phyloP scores from a whole-genome alignment of 2,329 filamentous ascomycete genomes.

The Botrytis pseudocinerea region DNA sequence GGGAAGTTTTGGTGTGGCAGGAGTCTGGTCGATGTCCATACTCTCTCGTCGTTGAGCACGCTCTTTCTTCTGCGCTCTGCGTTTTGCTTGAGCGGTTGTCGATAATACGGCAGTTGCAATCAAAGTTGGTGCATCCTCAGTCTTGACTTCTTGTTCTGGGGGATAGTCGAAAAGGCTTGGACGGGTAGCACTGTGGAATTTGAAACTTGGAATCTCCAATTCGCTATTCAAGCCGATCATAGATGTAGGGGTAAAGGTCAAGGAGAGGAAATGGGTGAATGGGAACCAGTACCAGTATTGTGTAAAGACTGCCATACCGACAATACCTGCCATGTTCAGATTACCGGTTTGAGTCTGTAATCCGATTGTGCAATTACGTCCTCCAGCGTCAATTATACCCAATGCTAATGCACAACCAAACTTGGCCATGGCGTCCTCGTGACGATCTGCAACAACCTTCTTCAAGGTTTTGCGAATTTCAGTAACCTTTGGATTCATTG shows the following conservation, averaged over 20 bases:
- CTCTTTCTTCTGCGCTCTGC: slow-evolving; percentile 91
- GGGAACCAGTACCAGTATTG: slow-evolving; percentile 99
- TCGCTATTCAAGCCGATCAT: slow-evolving; percentile 94
- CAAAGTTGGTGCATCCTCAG: slow-evolving; percentile 88
- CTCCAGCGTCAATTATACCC: slow-evolving; percentile 96
- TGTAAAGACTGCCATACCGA: slow-evolving; percentile 96
- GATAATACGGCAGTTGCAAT: slow-evolving; percentile 95
- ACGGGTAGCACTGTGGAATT: slow-evolving; percentile 91
- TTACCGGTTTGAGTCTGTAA: slow-evolving; percentile 97
- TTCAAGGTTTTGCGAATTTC: slow-evolving; percentile 88
- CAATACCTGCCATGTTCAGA: slow-evolving; percentile 96
- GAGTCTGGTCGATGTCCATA: slow-evolving; percentile 88
- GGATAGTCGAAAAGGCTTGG: slow-evolving; percentile 98
- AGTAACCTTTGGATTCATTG: slow-evolving; percentile 95
- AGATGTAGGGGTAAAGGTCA: slow-evolving; percentile 95
- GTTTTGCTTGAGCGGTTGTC: slow-evolving; percentile 95
- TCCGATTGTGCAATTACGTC: slow-evolving; percentile 96
- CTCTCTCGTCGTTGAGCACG: slow-evolving; percentile 84
- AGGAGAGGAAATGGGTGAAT: slow-evolving; percentile 92
- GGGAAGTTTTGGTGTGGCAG: slow-evolving; percentile 66
- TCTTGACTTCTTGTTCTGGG: slow-evolving; percentile 92
- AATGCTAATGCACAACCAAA: slow-evolving; percentile 93
- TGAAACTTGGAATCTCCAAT: slow-evolving; percentile 89
- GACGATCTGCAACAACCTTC: slow-evolving; percentile 91
- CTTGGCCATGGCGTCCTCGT: slow-evolving; percentile 99